Evolutionary conservation across 805 yeast genomes (phyloP).

Genomic region (Candida sanyiensis): DNA sequence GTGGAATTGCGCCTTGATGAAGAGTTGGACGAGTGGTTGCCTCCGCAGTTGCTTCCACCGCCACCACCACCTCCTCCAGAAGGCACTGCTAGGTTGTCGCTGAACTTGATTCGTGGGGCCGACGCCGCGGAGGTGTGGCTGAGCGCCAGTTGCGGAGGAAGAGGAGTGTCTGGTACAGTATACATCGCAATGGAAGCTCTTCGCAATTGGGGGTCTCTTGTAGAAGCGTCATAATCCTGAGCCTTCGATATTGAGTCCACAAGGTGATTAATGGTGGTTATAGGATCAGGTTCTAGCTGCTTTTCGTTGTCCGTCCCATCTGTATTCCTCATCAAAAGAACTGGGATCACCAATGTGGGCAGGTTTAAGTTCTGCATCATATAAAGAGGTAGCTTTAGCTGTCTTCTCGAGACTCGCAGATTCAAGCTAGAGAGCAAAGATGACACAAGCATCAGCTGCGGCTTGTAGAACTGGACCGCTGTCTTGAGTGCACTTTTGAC

Average conservation of each 20-base stretch:
- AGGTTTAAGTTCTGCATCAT: slow-evolving; percentile 16
- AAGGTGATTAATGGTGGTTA: not conserved
- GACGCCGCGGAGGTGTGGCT: too few relatives aligned
- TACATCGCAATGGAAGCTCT: too few relatives aligned
- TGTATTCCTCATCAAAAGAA: slow-evolving; percentile 7
- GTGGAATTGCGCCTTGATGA: slow-evolving; percentile 18
- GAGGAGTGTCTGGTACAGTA: too few relatives aligned
- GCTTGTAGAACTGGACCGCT: slow-evolving; percentile 16
- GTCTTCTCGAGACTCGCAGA: slow-evolving; percentile 3
- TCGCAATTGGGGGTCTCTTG: slow-evolving; percentile 2
- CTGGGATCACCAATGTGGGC: slow-evolving; percentile 21
- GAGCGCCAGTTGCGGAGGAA: too few relatives aligned
- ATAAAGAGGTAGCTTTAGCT: slow-evolving; percentile 18
- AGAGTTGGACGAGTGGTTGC: not conserved
- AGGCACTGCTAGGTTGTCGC: slow-evolving; percentile 17
- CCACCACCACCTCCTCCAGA: not conserved
- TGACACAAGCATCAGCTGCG: slow-evolving; percentile 19
- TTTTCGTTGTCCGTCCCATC: not conserved
- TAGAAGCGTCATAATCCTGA: slow-evolving; percentile 4
- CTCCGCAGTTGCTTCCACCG: not conserved
- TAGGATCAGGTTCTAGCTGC: not conserved
- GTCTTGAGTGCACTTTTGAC: slow-evolving; percentile 15
- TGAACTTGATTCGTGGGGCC: slow-evolving; percentile 20
- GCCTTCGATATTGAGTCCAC: slow-evolving; percentile 8
- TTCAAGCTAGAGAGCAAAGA: slow-evolving; percentile 14